Conservation (phyloP, 208 protist species). For the Herpetomonas tarakana region DNA sequence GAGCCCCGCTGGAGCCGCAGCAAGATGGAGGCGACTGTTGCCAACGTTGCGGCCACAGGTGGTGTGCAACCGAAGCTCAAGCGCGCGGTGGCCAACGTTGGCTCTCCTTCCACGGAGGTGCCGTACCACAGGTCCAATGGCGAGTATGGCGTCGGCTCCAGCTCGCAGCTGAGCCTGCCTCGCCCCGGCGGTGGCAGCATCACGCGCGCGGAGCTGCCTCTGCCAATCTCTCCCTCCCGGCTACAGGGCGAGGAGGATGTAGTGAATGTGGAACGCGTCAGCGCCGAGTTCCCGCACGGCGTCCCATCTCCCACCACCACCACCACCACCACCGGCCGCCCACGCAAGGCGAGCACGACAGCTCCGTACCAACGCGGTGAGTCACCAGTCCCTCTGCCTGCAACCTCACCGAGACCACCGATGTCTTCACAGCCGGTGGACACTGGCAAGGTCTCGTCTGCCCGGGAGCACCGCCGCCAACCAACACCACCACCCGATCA, state of each 20-base stretch:
- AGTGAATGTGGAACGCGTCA: background rate
- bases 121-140: slow-evolving; percentile 33
- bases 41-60: slow-evolving; percentile 14
- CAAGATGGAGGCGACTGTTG: slow-evolving; percentile 25
- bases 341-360: slow-evolving; percentile 6
- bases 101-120: slow-evolving; percentile 8
- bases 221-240: background rate
- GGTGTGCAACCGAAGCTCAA: slow-evolving; percentile 9
- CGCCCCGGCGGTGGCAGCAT: background rate
- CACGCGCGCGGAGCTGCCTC: background rate
- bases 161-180: slow-evolving; percentile 5
- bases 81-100: slow-evolving; percentile 1
- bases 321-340: background rate
- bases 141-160: slow-evolving; percentile 17
- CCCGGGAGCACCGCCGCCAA: background rate
- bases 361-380: no score
- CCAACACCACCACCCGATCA: background rate
- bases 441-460: background rate
- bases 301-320: background rate
- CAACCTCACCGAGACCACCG: no score
- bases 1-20: slow-evolving; percentile 13
- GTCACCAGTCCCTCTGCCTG: no score
- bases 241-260: background rate
- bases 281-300: background rate
- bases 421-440: slow-evolving; percentile 3